A percentile compares a stretch with the other conserved stretches of the same genome.
Conservation (phyloP, 2,329 filamentous ascomycete species). For the Plectosphaerella plurivora region DNA sequence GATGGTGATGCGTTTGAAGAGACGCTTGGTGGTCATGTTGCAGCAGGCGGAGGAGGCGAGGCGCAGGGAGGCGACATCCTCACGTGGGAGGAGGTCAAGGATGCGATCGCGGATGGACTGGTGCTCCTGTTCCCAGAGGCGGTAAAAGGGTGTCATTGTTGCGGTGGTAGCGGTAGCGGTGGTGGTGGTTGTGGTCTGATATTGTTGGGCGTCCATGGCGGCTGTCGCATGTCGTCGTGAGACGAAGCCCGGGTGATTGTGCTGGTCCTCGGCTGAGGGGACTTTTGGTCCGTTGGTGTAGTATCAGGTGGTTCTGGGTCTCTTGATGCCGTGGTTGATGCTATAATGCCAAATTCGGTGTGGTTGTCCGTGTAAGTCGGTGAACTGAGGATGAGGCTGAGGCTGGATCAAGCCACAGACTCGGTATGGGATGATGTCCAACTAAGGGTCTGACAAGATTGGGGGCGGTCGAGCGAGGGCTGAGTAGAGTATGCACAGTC, state of each 20-base stretch:
- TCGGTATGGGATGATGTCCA: neutral
- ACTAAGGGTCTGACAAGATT: neutral
- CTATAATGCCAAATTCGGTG: too few relatives aligned
- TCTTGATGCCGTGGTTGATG: too few relatives aligned
- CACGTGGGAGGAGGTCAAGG: conserved; percentile 42
- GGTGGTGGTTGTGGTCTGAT: conserved; percentile 14
- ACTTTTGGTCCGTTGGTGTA: neutral
- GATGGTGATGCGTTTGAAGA: conserved; percentile 66
- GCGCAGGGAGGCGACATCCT: conserved; percentile 56
- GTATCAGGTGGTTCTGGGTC: too few relatives aligned
- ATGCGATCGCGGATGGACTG: conserved; percentile 40
- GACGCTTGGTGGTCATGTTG: conserved; percentile 61
- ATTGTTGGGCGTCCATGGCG: conserved; percentile 44
- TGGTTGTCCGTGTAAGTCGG: neutral
- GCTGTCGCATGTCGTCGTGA: conserved; percentile 41
- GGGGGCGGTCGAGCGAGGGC: neutral
- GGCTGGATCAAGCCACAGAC: neutral
- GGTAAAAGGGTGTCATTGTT: conserved; percentile 43
- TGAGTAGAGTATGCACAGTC: neutral
- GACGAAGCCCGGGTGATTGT: neutral
- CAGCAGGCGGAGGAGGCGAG: conserved; percentile 67
- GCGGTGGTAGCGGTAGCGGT: too few relatives aligned
- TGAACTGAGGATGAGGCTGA: conserved; percentile 1
- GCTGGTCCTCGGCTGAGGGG: neutral
- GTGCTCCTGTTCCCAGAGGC: conserved; percentile 48